Percentiles rank a stretch among this genome's conserved stretches.
Evolutionary conservation across 305 asterid genomes (phyloP).

Genomic region (Fraxinus nigra): DNA sequence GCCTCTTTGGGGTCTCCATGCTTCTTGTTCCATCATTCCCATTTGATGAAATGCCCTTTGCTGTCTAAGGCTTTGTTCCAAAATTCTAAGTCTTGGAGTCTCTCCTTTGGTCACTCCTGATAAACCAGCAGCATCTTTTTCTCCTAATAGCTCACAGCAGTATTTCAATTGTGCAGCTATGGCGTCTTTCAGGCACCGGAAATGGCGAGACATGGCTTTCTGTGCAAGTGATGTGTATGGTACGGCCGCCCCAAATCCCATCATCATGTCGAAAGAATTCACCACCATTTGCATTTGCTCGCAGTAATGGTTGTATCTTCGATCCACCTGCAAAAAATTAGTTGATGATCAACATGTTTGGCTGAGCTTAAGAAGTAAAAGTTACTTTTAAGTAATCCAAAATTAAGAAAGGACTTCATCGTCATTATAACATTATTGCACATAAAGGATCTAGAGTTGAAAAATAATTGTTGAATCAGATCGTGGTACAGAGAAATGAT

Average conservation of each 20-base stretch:
- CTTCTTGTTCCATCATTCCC: slow-evolving; percentile 99
- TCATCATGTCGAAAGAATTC: slow-evolving; percentile 87
- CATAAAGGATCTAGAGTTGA: not conserved
- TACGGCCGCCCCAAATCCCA: slow-evolving; percentile 91
- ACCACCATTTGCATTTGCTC: slow-evolving; percentile 99
- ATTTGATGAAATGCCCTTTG: slow-evolving; percentile 85
- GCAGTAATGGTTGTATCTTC: slow-evolving; percentile 88
- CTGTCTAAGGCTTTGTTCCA: slow-evolving; percentile 82
- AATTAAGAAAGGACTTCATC: not conserved
- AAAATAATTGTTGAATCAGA: slow-evolving; percentile 28
- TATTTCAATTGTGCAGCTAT: slow-evolving; percentile 63
- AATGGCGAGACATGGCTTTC: slow-evolving; percentile 94
- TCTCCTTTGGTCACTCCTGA: slow-evolving; percentile 89
- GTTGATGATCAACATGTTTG: not conserved
- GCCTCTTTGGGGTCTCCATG: slow-evolving; percentile 96
- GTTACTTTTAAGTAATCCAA: not conserved
- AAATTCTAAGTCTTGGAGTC: slow-evolving; percentile 74
- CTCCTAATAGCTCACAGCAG: slow-evolving; percentile 75
- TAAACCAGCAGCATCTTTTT: slow-evolving; percentile 58
- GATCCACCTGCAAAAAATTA: slow-evolving; percentile 58
- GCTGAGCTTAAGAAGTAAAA: not conserved
- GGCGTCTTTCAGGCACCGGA: slow-evolving; percentile 86
- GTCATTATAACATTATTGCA: not conserved
- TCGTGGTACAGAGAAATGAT: slow-evolving; percentile 33
- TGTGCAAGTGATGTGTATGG: slow-evolving; percentile 89